A percentile compares a stretch with the other conserved stretches of the same genome.
Evolutionary conservation across 1,284 basidiomycete genomes (phyloP).

Genomic region (Somion occarium): DNA sequence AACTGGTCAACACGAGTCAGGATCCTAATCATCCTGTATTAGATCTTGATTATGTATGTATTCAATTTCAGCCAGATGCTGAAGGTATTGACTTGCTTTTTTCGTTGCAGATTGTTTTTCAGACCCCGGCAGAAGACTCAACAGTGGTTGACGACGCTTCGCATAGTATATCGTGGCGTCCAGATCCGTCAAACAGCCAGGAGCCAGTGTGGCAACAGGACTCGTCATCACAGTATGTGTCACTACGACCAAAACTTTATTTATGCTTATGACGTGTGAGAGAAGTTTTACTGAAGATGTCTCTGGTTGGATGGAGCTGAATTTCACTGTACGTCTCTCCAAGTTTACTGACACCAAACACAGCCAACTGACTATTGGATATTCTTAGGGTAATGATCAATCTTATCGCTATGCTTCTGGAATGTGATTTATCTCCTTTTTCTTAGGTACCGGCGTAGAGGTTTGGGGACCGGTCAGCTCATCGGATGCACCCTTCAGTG

Average conservation of each 20-base stretch:
- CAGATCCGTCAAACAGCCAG: not conserved
- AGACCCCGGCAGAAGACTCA: not conserved
- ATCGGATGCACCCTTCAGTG: slow-evolving; percentile 1
- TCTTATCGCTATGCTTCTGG: not conserved
- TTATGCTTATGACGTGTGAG: too few species aligned
- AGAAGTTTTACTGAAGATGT: not conserved
- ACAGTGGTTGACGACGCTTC: not conserved
- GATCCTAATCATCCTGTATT: slow-evolving; percentile 9
- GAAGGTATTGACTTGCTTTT: not conserved
- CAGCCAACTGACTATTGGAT: too few species aligned
- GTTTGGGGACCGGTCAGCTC: slow-evolving; percentile 1
- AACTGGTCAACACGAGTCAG: slow-evolving; percentile 15
- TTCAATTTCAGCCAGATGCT: not conserved
- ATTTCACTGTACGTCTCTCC: slow-evolving; percentile 4
- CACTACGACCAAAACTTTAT: too few species aligned
- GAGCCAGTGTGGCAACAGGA: not conserved
- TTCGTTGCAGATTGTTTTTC: slow-evolving; percentile 6
- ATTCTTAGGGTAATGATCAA: too few species aligned
- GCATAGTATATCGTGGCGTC: not conserved
- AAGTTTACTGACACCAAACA: too few species aligned
- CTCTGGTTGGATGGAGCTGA: slow-evolving; percentile 1
- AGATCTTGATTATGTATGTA: slow-evolving; percentile 13
- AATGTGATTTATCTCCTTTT: not conserved
- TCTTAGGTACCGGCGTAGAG: slow-evolving; percentile 5
- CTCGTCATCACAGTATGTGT: not conserved